A percentile compares a stretch with the other conserved stretches of the same genome.
phyloP scores from a whole-genome alignment of 2,329 filamentous ascomycete species.

The Stachybotrys echinatus region DNA sequence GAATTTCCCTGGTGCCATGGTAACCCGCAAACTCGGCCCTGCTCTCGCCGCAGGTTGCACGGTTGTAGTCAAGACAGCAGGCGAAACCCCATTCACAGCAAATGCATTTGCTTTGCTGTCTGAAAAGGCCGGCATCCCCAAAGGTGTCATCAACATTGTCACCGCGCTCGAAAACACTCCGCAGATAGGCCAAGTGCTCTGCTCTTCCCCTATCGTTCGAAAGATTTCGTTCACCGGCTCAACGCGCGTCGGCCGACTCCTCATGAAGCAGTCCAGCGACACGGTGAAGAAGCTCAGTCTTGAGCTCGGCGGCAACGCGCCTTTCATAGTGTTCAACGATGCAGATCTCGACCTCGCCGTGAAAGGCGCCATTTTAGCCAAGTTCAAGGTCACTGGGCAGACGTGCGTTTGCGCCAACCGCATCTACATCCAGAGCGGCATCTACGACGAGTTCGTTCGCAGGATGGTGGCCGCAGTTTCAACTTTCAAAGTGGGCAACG shows the following conservation, averaged over 20 bases:
- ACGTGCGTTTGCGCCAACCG: slow-evolving; percentile 84
- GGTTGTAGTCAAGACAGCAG: slow-evolving; percentile 65
- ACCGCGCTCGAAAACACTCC: slow-evolving; percentile 61
- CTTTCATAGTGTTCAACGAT: slow-evolving; percentile 75
- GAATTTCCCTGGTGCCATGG: slow-evolving; percentile 59
- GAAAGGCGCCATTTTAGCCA: slow-evolving; percentile 60
- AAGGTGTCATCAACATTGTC: slow-evolving; percentile 47
- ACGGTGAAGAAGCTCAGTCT: slow-evolving; percentile 63
- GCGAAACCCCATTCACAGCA: slow-evolving; percentile 67
- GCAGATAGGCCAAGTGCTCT: slow-evolving; percentile 58
- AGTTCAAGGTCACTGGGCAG: slow-evolving; percentile 86
- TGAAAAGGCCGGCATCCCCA: slow-evolving; percentile 65
- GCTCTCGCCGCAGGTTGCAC: slow-evolving; percentile 68
- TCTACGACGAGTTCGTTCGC: slow-evolving; percentile 65
- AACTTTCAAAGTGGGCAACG: slow-evolving; percentile 63
- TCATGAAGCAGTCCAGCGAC: slow-evolving; percentile 66
- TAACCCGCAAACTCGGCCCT: slow-evolving; percentile 37
- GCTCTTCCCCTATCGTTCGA: slow-evolving; percentile 57
- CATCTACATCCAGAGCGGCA: slow-evolving; percentile 65
- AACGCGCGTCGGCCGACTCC: slow-evolving; percentile 35
- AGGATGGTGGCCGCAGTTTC: slow-evolving; percentile 63
- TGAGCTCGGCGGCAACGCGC: slow-evolving; percentile 65
- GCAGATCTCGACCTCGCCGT: slow-evolving; percentile 65
- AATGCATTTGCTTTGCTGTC: slow-evolving; percentile 64
- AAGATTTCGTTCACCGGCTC: slow-evolving; percentile 73